Evolutionary conservation across 1,284 basidiomycete species (phyloP).

Genomic region (Sanghuangporus weigelae): DNA sequence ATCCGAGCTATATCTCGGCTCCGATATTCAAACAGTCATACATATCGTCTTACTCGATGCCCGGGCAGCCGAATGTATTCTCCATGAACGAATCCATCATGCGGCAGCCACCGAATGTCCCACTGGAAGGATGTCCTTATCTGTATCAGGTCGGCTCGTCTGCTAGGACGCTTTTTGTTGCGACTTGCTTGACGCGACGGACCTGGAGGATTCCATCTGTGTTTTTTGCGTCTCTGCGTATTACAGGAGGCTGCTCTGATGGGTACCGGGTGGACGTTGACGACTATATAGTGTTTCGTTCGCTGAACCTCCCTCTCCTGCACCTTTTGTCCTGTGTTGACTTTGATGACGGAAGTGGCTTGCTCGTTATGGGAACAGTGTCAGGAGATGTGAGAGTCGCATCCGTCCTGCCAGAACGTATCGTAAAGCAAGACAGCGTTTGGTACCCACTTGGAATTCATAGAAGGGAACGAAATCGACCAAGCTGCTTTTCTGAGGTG

Average conservation of each 20-base stretch:
- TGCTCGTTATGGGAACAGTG: background rate
- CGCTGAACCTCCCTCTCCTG: background rate
- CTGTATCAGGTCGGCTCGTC: background rate
- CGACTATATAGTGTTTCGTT: background rate
- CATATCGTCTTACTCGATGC: background rate
- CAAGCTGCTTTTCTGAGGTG: background rate
- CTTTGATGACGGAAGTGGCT: conserved; percentile 9
- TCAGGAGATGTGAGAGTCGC: background rate
- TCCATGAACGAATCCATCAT: background rate
- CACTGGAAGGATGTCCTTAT: background rate
- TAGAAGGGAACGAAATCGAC: background rate
- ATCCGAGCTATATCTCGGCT: background rate
- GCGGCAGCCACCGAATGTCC: background rate
- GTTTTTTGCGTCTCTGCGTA: background rate
- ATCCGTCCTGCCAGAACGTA: background rate
- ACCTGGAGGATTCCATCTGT: background rate
- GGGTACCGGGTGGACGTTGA: background rate
- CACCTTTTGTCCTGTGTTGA: background rate
- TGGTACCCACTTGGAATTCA: background rate
- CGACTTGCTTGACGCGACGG: background rate
- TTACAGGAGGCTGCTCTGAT: background rate
- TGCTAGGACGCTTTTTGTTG: background rate
- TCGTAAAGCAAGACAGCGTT: background rate
- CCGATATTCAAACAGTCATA: background rate
- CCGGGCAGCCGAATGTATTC: too few species aligned